These are phyloP conservation scores for Rhodofomes roseus DNA, from an alignment of 1,284 basidiomycete species.

Conservation along the genomic window DNA sequence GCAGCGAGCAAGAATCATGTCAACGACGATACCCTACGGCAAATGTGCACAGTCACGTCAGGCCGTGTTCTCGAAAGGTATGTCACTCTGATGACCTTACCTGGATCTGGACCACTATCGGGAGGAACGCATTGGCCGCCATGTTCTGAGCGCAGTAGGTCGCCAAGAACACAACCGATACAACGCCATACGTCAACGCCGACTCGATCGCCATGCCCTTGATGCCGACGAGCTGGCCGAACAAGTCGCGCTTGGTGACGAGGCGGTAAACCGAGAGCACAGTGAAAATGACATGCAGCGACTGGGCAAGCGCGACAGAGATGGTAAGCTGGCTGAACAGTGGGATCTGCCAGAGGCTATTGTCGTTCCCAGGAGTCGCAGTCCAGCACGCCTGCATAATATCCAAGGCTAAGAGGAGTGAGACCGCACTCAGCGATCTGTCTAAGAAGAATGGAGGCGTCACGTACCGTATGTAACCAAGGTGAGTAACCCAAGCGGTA, in stretches of 20 bases:
- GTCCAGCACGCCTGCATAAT: slow-evolving; percentile 10
- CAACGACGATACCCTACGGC: not conserved
- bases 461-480: slow-evolving; percentile 14
- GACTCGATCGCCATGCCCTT: slow-evolving; percentile 8
- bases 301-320: slow-evolving; percentile 32
- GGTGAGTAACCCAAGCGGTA: slow-evolving; percentile 13
- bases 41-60: not conserved
- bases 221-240: not conserved
- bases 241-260: not conserved
- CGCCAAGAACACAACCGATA: slow-evolving; percentile 6
- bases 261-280: slow-evolving; percentile 6
- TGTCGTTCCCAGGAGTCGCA: slow-evolving; percentile 9
- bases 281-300: slow-evolving; percentile 14
- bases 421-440: not conserved
- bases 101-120: slow-evolving; percentile 4
- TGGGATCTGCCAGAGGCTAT: slow-evolving; percentile 17
- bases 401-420: not conserved
- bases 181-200: slow-evolving; percentile 5
- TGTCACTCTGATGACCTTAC: not conserved
- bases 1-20: not conserved
- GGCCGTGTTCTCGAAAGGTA: not conserved
- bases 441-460: not conserved
- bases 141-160: not conserved
- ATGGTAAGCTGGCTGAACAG: slow-evolving; percentile 20
- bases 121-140: slow-evolving; percentile 8